Evolutionary conservation across 345 rosid genomes (phyloP), one percentile per base, ranked within the genome.

Genomic region (Fremontodendron californicum): DNA sequence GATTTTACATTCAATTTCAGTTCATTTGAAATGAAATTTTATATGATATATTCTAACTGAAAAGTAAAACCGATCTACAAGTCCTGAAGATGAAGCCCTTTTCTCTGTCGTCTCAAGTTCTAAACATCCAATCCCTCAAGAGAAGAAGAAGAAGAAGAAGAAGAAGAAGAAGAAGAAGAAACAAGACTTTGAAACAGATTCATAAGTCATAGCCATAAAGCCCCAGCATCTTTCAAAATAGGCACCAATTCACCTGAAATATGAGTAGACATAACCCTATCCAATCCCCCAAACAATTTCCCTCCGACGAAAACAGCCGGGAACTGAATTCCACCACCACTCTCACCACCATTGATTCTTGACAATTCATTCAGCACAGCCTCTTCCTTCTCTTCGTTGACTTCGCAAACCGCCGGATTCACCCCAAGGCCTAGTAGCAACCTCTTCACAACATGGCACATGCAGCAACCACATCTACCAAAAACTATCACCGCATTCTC

Each of bases 161-260:
- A 65, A 19, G 5, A 37, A 43, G 29, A 42, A 33, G 3, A 33
- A 33, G 35, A 3, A 1, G 1, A 25, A 55, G 12, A 39, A 0
- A 10, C 23, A 19, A 31, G 12, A n/a, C n/a, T n/a, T n/a, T n/a
- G n/a, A 23, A 55, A 23, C 18, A 60, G 42, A 61, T 9, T 8
- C 23, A 9, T 31, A 29, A 19, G 70, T 90, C 78, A 94, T 75
- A 94, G 82, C 94, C 96, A 92, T 54, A 94, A 78, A 77, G 96
- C 96, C 31, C 92, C 90, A 1, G 87, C 97, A 7, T 87, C 87
- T 74, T 90, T 94, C 78, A 94, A 78, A 73, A 92, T 84, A n/a
- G 98, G 94, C 78, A 92, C 93, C 78, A 94, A 77, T 60, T 91
- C 97, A 73, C 97, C 97, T 0, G 94, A 82, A 67, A 92, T 90